Base-by-base conservation (phyloP, 1,284 basidiomycete species). In the Sanghuangporus sanghuang region DNA sequence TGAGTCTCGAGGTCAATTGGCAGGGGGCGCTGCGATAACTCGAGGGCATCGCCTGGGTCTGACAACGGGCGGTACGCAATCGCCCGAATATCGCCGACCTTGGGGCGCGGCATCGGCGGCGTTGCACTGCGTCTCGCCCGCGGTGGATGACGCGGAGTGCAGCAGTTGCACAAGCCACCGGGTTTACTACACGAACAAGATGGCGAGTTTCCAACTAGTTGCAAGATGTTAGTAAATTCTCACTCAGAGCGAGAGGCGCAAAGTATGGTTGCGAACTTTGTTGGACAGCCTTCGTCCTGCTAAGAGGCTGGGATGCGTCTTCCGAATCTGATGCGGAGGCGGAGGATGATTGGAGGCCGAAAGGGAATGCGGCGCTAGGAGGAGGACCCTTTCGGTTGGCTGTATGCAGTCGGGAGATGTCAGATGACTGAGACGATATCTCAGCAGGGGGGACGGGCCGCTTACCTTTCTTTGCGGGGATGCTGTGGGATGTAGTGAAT, bases 271-370 rank as follows among this genome's bases (percentile, higher is more conserved):
- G 46, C 61, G 57, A 54, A 66, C 65, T 52, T 63, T 46, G 55
- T 62, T 60, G 65, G 36, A n/a, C 57, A 60, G 61, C 55, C 36
- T 63, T 52, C 23, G 46, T 16, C 35, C 53, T 49, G 58, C 36
- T 61, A 21, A n/a, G 52, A 27, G 21, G 46, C 67, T 83, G 81
- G 56, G 81, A 79, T 27, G 72, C 69, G 14, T 72, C 75, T 66
- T 83, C 82, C 42, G 81, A 76, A 63, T 68, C 67, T 59, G 74
- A 69, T 59, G 75, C 74, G 64, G 76, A 69, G 64, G 81, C 80
- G 71, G 83, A 81, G 79, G 82, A 82, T 78, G 83, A 81, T 77
- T 27, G 87, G 84, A 91, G 79, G 75, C 89, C 87, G 70, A 86
- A 76, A 66, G 87, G 87, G 77, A 87, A 87, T 76, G 84, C 81